Evolutionary conservation across 2,329 filamentous ascomycete genomes (phyloP).

Genomic region (Ustilaginoidea virens): DNA sequence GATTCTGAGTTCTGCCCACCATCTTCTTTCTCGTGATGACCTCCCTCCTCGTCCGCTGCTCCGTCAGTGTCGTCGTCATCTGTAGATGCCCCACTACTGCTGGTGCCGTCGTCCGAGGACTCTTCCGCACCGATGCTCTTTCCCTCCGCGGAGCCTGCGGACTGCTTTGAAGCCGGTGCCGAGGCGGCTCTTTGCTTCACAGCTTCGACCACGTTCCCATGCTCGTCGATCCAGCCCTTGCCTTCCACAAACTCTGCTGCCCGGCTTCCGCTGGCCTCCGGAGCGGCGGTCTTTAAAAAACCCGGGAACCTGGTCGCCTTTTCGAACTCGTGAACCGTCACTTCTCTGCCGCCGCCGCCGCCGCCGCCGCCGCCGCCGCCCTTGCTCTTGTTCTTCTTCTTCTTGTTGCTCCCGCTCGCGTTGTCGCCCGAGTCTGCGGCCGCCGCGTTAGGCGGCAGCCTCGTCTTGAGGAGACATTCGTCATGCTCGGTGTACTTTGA

Average conservation of each 20-base stretch:
- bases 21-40: too few relatives aligned
- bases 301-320: slow-evolving; percentile 70
- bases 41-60: too few relatives aligned
- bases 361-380: background rate
- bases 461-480: slow-evolving; percentile 76
- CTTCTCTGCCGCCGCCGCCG: slow-evolving; percentile 32
- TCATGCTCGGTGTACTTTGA: slow-evolving; percentile 69
- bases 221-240: slow-evolving; percentile 73
- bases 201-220: slow-evolving; percentile 59
- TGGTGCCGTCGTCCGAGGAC: slow-evolving; percentile 21
- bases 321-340: slow-evolving; percentile 77
- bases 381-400: slow-evolving; percentile 37
- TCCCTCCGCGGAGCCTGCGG: slow-evolving; percentile 2
- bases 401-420: slow-evolving; percentile 30
- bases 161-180: slow-evolving; percentile 9
- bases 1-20: slow-evolving; percentile 18
- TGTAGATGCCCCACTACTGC: slow-evolving; percentile 23
- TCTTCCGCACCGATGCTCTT: slow-evolving; percentile 4
- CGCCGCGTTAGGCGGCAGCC: slow-evolving; percentile 38
- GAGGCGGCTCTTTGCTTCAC: slow-evolving; percentile 18
- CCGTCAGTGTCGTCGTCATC: slow-evolving; percentile 15
- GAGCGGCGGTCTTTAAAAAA: slow-evolving; percentile 48
- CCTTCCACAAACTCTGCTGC: slow-evolving; percentile 59
- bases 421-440: slow-evolving; percentile 25
- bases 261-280: slow-evolving; percentile 18